Conservation (phyloP, 352 stramenopile genomes). For the Thraustotheca clavata region DNA sequence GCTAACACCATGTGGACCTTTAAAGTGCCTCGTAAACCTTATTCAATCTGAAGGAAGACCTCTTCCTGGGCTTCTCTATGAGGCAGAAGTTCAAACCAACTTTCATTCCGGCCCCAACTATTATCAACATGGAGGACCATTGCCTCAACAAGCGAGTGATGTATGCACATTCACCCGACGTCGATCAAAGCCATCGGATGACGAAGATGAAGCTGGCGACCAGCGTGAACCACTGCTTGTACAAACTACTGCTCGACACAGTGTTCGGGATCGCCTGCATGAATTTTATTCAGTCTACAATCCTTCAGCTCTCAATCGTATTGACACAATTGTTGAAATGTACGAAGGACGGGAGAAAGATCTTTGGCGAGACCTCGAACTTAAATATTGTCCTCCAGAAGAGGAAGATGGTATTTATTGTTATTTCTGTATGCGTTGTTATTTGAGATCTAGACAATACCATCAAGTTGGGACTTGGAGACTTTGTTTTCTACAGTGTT, state of each 20-base stretch:
- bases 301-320: constrained; percentile 40
- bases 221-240: neutral
- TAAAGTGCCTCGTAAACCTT: constrained; percentile 94
- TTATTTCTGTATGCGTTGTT: neutral
- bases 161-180: constrained; percentile 14
- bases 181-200: constrained; percentile 3
- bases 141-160: neutral
- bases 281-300: constrained; percentile 69
- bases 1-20: constrained; percentile 96
- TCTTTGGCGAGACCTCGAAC: constrained; percentile 66
- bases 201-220: neutral
- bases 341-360: constrained; percentile 65
- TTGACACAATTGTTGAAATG: constrained; percentile 65
- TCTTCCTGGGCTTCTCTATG: constrained; percentile 84
- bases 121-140: constrained; percentile 13
- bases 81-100: constrained; percentile 33
- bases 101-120: constrained; percentile 5
- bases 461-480: constrained; percentile 93
- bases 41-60: constrained; percentile 86
- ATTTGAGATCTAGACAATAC: constrained; percentile 49
- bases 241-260: neutral
- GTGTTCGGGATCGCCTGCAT: constrained; percentile 35
- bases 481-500: constrained; percentile 99
- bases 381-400: constrained; percentile 62
- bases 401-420: constrained; percentile 17